Evolutionary conservation across 306 rosid species (phyloP).

Genomic region (Lupinus albus): DNA sequence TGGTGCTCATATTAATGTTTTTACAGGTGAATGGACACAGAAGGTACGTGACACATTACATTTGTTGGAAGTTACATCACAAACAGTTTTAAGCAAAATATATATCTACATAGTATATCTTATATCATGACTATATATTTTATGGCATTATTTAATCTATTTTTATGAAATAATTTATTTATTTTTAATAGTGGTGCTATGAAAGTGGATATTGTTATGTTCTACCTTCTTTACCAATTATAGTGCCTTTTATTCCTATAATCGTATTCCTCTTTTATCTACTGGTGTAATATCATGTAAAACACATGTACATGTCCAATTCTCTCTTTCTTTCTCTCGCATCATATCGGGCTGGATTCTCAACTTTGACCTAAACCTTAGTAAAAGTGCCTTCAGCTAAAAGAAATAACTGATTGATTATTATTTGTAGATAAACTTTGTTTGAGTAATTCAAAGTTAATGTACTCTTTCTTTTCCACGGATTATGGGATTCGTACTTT

Average conservation of each 20-base stretch:
- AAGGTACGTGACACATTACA: conserved; percentile 66
- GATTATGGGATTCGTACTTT: too few relatives aligned
- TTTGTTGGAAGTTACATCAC: conserved; percentile 26
- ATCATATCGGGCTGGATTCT: conserved; percentile 1
- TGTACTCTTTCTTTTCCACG: too few relatives aligned
- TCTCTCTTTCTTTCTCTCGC: background rate
- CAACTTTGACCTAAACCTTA: background rate
- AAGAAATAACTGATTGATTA: background rate
- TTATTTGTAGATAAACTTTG: background rate
- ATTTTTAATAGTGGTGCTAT: conserved; percentile 13
- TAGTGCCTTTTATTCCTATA: conserved; percentile 31
- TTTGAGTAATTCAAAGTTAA: too few relatives aligned
- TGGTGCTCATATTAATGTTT: conserved; percentile 97
- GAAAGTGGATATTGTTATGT: conserved; percentile 13
- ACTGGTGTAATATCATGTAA: conserved; percentile 8
- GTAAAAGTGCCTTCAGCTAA: background rate
- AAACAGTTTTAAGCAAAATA: conserved; percentile 2
- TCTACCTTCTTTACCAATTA: conserved; percentile 33
- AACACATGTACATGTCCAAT: background rate
- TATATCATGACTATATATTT: background rate
- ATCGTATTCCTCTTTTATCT: conserved; percentile 19
- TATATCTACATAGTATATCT: background rate
- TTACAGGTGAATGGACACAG: conserved; percentile 99
- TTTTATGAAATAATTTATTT: background rate
- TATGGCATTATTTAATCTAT: background rate